Percentiles rank a stretch among this genome's conserved stretches.
These are phyloP conservation scores for Isatis lusitanica DNA, from an alignment of 441 rosid genomes.

Conservation along the genomic window DNA sequence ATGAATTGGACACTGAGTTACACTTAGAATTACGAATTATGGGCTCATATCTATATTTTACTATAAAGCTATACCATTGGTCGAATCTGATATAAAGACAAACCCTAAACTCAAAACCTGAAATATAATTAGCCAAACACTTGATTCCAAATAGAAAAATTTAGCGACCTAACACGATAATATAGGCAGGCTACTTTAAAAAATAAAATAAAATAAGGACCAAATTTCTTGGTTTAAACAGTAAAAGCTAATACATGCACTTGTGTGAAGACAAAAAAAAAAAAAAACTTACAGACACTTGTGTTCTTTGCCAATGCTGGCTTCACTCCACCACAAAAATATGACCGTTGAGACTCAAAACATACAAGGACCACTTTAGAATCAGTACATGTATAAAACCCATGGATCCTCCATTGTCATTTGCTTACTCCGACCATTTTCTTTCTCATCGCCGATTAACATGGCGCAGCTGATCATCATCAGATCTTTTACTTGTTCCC, in stretches of 20 bases:
- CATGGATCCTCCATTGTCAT: neutral
- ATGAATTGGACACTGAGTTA: neutral
- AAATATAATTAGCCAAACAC: constrained; percentile 26
- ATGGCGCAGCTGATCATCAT: constrained; percentile 34
- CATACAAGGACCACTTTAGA: constrained; percentile 23
- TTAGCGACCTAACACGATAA: constrained; percentile 11
- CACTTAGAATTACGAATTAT: neutral
- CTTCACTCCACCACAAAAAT: constrained; percentile 32
- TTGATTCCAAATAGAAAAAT: constrained; percentile 20
- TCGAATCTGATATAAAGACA: constrained; percentile 27
- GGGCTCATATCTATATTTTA: constrained; percentile 3
- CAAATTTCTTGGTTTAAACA: constrained; percentile 10
- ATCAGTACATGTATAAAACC: constrained; percentile 11
- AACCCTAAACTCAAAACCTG: constrained; percentile 19
- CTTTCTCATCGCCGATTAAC: constrained; percentile 12
- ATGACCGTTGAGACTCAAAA: constrained; percentile 57
- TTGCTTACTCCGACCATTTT: constrained; percentile 22
- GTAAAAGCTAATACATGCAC: constrained; percentile 17
- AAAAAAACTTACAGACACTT: neutral
- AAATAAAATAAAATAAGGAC: neutral
- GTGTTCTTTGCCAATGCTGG: constrained; percentile 21
- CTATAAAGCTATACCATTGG: constrained; percentile 4
- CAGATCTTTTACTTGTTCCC: constrained; percentile 38
- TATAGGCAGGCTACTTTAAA: constrained; percentile 2
- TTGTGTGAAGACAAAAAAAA: constrained; percentile 13